These are phyloP conservation scores for Coprinopsis sp. DNA, from an alignment of 768 basidiomycete genomes.

Conservation along the genomic window DNA sequence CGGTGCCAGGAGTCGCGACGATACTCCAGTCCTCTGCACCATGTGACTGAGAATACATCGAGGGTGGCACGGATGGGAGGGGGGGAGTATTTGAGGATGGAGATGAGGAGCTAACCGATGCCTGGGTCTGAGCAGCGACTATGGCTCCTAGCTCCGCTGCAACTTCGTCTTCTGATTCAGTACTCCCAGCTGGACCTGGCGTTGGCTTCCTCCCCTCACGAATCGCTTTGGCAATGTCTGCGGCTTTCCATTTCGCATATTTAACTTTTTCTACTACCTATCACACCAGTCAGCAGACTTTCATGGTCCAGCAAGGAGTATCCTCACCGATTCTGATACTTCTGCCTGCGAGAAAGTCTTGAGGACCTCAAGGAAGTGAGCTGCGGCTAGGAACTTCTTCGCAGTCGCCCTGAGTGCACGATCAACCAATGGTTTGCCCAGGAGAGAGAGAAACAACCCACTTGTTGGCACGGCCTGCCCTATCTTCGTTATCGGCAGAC, in stretches of 20 bases:
- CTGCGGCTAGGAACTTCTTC: conserved; percentile 91
- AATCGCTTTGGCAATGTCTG: conserved; percentile 89
- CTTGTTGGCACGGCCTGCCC: conserved; percentile 73
- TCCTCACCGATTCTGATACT: conserved; percentile 54
- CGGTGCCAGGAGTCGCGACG: conserved; percentile 65
- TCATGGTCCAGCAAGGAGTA: not conserved
- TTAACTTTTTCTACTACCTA: conserved; percentile 85
- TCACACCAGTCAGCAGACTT: not conserved
- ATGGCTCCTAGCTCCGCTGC: conserved; percentile 21
- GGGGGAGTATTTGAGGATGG: conserved; percentile 7
- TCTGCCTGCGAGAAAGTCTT: conserved; percentile 64
- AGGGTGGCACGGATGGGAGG: not conserved
- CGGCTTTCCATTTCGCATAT: conserved; percentile 97
- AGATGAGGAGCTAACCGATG: not conserved
- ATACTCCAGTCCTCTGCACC: conserved; percentile 62
- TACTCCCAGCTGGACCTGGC: conserved; percentile 67
- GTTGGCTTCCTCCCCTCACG: conserved; percentile 86
- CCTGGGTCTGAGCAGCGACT: not conserved
- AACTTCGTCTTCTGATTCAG: conserved; percentile 25
- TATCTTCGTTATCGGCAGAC: conserved; percentile 87
- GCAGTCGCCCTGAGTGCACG: conserved; percentile 65
- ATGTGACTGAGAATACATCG: too few species aligned
- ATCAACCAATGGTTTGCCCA: not conserved
- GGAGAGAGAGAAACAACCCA: conserved; percentile 24
- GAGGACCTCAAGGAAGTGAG: conserved; percentile 90